Evolutionary conservation across 331 rosid species (phyloP).

Genomic region (Rosa hybrid): DNA sequence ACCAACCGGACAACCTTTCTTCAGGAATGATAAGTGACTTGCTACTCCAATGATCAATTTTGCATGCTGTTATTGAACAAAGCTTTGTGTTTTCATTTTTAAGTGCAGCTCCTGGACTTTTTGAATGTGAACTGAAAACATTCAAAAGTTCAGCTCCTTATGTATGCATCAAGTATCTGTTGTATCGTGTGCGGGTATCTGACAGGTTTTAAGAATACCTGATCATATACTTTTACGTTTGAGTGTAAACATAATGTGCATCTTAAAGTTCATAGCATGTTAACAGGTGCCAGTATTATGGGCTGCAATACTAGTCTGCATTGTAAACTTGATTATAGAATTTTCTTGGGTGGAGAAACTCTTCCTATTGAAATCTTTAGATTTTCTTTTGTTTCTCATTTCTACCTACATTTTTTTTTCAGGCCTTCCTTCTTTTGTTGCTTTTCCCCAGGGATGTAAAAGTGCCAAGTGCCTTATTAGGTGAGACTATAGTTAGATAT

Average conservation of each 20-base stretch:
- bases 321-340: not conserved
- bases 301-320: not conserved
- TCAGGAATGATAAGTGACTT: slow-evolving; percentile 65
- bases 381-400: slow-evolving; percentile 3
- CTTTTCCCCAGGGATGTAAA: slow-evolving; percentile 66
- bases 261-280: not conserved
- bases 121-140: not conserved
- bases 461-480: slow-evolving; percentile 64
- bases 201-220: not conserved
- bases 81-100: not conserved
- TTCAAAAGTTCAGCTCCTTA: not conserved
- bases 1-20: slow-evolving; percentile 74
- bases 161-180: not conserved
- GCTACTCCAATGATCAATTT: slow-evolving; percentile 7
- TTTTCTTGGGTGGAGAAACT: not conserved
- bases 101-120: not conserved
- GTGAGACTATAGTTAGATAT: slow-evolving; percentile 51
- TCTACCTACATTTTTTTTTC: slow-evolving; percentile 32
- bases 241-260: not conserved
- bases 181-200: not conserved
- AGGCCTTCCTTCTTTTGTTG: slow-evolving; percentile 82
- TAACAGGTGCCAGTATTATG: not conserved
- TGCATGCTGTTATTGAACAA: not conserved
- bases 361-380: not conserved
- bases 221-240: not conserved